Evolutionary conservation across 257 asterid genomes (phyloP), one percentile per base, ranked within the genome.

Genomic region (Echites panduratus): DNA sequence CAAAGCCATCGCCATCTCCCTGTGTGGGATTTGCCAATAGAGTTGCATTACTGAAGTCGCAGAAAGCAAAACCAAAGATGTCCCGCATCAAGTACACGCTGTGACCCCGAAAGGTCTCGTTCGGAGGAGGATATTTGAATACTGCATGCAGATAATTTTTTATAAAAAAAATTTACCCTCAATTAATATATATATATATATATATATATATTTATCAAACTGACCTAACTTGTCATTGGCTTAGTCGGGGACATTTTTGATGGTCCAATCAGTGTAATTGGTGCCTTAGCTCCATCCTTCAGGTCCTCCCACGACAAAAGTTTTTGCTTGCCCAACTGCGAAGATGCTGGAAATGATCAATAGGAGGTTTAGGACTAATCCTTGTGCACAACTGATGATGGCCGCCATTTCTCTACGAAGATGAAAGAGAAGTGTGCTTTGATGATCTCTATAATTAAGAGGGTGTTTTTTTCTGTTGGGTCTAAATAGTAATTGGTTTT

Each of bases 261-360:
- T 6, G 73, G 73, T 32, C 73, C 73, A 68, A 48, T 68, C 29
- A 16, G 61, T 27, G 73, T 68, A 68, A 48, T 68, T 49, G 73
- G 2, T 16, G 62, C 62, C 73, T 4, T 49, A 49, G 44, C 62
- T 61, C 61, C 73, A 48, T 1, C 73, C 73, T 59, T 68, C 59
- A 38, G 72, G 44, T 26, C 72, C 59, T 70, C 73, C 73, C 17
- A 50, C 48, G 40, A 70, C 12, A 2, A 50, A 9, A 20, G 63
- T 70, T 53, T 70, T 45, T 29, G 49, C n/a, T 49, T 70, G 73
- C 48, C 73, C 11, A 50, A 70, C n/a, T 29, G 45, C 72, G 8
- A 68, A 27, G 26, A 22, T 26, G 58, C 11, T 27, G 16, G 19
- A 68, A 47, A n/a, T n/a, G n/a, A 24, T 27, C 53, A 68, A 4